A percentile compares a stretch with the other conserved stretches of the same genome.
Conservation (phyloP, 139 green algal genomes). For the Protoeuglena noctilucae region DNA sequence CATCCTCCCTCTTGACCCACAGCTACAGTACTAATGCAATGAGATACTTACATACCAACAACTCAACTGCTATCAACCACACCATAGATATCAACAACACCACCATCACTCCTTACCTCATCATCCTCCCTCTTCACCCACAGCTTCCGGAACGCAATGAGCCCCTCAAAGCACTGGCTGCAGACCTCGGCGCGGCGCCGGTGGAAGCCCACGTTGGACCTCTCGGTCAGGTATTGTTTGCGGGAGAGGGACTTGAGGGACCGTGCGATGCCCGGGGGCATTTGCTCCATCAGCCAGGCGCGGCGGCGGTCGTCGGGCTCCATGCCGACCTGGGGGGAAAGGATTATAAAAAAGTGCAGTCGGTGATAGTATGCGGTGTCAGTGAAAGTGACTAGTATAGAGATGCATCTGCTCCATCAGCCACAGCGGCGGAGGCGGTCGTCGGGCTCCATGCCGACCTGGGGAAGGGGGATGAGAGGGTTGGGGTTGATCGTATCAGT, state of each 20-base stretch:
- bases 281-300: neutral
- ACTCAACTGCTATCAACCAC: too few species aligned
- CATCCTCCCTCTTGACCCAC: neutral
- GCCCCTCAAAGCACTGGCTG: neutral
- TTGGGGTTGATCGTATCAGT: too few species aligned
- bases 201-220: neutral
- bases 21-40: too few species aligned
- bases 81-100: too few species aligned
- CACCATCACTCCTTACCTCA: too few species aligned
- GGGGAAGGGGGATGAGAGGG: too few species aligned
- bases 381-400: too few species aligned
- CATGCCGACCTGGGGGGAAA: too few species aligned
- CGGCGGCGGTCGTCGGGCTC: neutral
- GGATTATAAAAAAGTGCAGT: too few species aligned
- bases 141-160: neutral
- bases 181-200: neutral
- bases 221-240: neutral
- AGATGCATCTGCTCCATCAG: neutral
- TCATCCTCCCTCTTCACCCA: neutral
- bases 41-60: too few species aligned
- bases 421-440: neutral
- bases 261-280: neutral
- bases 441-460: neutral
- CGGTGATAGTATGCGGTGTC: too few species aligned
- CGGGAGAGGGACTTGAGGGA: neutral